Percentiles rank a stretch among this genome's conserved stretches.
These are phyloP conservation scores for Suhomyces panamericanus DNA, from an alignment of 1,139 yeast species.

Conservation along the genomic window DNA sequence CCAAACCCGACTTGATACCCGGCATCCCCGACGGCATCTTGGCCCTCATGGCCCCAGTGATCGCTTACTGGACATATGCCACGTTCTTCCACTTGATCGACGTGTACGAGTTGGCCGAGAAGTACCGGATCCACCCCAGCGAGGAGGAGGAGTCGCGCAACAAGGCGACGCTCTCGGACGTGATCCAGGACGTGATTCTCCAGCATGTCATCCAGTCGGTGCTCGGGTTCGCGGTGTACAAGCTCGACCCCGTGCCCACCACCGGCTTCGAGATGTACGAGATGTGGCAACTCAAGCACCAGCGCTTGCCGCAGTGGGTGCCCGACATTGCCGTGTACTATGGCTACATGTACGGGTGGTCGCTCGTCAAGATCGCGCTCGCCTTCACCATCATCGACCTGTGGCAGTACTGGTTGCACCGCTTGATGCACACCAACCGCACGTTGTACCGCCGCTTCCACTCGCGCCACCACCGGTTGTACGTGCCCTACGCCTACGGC, in stretches of 20 bases:
- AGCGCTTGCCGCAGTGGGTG: constrained; percentile 33
- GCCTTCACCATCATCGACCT: constrained; percentile 83
- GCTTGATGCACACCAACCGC: constrained; percentile 83
- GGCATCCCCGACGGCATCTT: constrained; percentile 73
- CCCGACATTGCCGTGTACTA: constrained; percentile 49
- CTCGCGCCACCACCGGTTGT: constrained; percentile 89
- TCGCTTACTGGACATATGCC: constrained; percentile 82
- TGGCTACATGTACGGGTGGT: constrained; percentile 59
- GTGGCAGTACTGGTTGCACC: constrained; percentile 92
- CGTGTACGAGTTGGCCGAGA: constrained; percentile 69
- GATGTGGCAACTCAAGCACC: constrained; percentile 64
- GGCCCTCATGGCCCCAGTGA: constrained; percentile 72
- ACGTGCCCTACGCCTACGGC: constrained; percentile 96
- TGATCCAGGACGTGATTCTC: constrained; percentile 73
- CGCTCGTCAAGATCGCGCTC: constrained; percentile 51
- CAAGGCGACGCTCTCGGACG: constrained; percentile 68
- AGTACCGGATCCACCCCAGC: constrained; percentile 86
- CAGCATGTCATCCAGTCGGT: constrained; percentile 84
- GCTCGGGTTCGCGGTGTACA: constrained; percentile 57
- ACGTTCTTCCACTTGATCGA: constrained; percentile 74
- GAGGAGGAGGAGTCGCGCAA: constrained; percentile 78
- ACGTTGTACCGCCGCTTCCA: constrained; percentile 77
- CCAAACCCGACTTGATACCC: constrained; percentile 44
- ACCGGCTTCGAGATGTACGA: constrained; percentile 73
- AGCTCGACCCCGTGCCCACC: constrained; percentile 59